These are phyloP conservation scores for Pseudoturritis turrita DNA, from an alignment of 345 rosid genomes.

Conservation along the genomic window DNA sequence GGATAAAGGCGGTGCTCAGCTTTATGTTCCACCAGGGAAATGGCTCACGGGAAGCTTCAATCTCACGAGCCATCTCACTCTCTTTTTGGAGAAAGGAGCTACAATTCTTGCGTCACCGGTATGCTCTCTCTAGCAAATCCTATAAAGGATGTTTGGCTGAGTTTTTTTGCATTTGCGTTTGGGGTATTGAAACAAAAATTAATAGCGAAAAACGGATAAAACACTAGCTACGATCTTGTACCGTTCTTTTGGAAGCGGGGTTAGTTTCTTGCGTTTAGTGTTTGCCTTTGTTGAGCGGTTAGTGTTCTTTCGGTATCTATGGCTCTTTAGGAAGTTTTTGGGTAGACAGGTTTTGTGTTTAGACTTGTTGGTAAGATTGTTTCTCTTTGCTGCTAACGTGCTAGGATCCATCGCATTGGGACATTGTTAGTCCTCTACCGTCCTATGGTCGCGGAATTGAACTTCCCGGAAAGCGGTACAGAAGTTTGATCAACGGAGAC, in stretches of 20 bases:
- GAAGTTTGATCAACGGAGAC: constrained; percentile 81
- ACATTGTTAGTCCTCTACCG: constrained; percentile 68
- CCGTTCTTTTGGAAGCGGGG: neutral
- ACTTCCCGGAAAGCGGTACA: constrained; percentile 68
- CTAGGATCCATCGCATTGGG: constrained; percentile 86
- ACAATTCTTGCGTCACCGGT: constrained; percentile 91
- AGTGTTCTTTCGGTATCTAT: neutral
- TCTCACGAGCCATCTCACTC: constrained; percentile 95
- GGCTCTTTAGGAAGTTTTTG: neutral
- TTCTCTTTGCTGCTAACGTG: constrained; percentile 4
- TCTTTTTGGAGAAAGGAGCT: constrained; percentile 86
- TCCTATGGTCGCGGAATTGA: constrained; percentile 89
- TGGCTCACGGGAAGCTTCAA: constrained; percentile 96
- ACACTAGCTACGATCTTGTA: neutral
- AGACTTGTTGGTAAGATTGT: neutral
- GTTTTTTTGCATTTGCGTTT: no score
- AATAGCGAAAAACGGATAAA: no score
- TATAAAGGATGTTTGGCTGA: no score
- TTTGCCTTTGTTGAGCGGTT: neutral
- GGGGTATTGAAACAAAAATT: no score
- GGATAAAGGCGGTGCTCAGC: constrained; percentile 98
- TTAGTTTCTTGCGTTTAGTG: neutral
- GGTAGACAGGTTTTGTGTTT: neutral
- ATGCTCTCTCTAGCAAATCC: neutral
- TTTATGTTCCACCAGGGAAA: constrained; percentile 79